Base-by-base conservation (phyloP, 2,329 filamentous ascomycete genomes). In the Talaromyces sp. region DNA sequence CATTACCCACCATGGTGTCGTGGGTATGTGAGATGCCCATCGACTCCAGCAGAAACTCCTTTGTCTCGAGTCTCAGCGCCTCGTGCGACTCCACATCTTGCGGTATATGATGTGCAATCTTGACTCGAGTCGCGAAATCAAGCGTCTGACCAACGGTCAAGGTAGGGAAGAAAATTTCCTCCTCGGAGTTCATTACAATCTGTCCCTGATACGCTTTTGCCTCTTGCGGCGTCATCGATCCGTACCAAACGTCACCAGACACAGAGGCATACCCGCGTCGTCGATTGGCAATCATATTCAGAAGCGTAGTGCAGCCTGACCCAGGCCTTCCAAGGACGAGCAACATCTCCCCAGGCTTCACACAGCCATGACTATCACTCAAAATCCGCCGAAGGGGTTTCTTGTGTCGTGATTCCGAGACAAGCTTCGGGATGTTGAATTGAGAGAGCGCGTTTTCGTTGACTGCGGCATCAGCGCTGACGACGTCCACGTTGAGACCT, bases 261-360 rank as follows among this genome's bases (percentile, higher is more conserved):
- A 90, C 81, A 0, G 79, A 80, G 47, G 82, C 80, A 68, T 84
- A 91, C 3, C 87, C 88, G 3, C 75, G 76, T 43, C 88, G 79
- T 63, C 85, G 83, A 70, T 92, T 92, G 60, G 88, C 82, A 5
- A 92, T 80, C 70, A 90, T 81, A 70, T 90, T 92, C 54, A 93
- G 80, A 16, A 92, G 81, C 0, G 89, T 90, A 0, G 89, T 90
- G 73, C 90, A 92, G 39, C 89, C 89, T 2, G 87, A 75, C 82
- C 88, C 89, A 0, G 89, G 89, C 0, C 88, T 82, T 3, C 89
- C 89, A 0, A 91, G 79, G 0, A 91, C 88, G 0, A 91, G 78
- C 1, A 90, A 76, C 89, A 91, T 90, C 75, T 91, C 88, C 22
- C 88, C 90, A 0, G 89, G 88, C 73, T 88, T 88, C 60, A 92